These are phyloP conservation scores for Neospora caninum DNA, from an alignment of 169 alveolate genomes.

Conservation along the genomic window DNA sequence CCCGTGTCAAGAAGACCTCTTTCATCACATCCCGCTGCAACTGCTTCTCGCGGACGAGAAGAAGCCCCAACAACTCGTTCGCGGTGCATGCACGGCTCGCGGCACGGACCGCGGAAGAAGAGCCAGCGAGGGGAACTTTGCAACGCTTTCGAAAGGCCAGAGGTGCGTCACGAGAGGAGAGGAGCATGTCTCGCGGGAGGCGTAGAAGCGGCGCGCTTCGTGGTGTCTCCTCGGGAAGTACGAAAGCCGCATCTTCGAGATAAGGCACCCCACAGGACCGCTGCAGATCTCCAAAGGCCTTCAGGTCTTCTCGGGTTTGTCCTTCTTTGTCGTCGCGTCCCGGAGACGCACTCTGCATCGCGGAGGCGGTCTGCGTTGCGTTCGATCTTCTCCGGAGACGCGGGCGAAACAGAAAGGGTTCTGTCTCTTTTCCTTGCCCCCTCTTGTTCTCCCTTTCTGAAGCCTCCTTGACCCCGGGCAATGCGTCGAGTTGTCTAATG, in stretches of 20 bases:
- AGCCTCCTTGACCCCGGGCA: not conserved
- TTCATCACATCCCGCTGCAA: not conserved
- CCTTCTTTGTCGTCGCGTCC: not conserved
- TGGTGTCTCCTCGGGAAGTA: not conserved
- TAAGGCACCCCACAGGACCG: not conserved
- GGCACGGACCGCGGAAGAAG: not conserved
- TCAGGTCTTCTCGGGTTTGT: not conserved
- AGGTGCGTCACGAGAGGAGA: not conserved
- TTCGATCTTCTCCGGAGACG: not conserved
- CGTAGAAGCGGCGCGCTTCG: not conserved
- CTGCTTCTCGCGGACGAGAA: not conserved
- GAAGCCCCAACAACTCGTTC: not conserved
- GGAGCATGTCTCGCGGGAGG: not conserved
- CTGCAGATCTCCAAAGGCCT: not conserved
- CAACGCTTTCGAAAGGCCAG: not conserved
- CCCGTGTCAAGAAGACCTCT: not conserved
- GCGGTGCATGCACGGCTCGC: not conserved
- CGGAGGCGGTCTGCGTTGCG: not conserved
- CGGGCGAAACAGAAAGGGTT: not conserved
- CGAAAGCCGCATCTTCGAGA: not conserved
- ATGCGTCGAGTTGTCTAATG: not conserved
- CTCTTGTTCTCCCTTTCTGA: not conserved
- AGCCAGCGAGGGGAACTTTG: not conserved
- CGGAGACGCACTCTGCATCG: not conserved
- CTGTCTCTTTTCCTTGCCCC: not conserved